Conservation (phyloP, 441 rosid genomes). For the Gossypium schwendimanii region DNA sequence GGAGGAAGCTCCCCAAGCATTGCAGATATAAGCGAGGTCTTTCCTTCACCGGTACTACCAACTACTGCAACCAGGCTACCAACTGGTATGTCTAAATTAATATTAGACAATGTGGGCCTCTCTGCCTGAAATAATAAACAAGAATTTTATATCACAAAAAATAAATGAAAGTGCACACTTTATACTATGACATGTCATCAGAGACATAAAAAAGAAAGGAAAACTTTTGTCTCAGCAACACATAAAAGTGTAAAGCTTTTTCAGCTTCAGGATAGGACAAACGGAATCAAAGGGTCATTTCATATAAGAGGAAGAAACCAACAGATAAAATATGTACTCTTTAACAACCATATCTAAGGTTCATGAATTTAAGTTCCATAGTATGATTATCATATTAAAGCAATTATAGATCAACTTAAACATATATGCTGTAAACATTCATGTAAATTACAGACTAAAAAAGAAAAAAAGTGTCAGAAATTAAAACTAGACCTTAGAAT, state of each 20-base stretch:
- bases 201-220: background rate
- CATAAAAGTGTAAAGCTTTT: background rate
- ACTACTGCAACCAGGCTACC: conserved; percentile 94
- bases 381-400: background rate
- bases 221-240: background rate
- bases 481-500: conserved; percentile 56
- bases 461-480: background rate
- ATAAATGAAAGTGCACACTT: background rate
- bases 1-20: conserved; percentile 95
- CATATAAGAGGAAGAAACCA: conserved; percentile 1
- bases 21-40: conserved; percentile 91
- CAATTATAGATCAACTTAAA: background rate
- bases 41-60: conserved; percentile 96
- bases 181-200: background rate
- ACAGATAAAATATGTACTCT: background rate
- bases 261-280: background rate
- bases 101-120: conserved; percentile 67
- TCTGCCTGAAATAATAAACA: conserved; percentile 46
- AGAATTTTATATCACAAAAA: conserved; percentile 2
- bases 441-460: background rate
- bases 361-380: background rate
- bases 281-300: background rate
- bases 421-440: background rate
- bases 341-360: background rate
- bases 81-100: conserved; percentile 72